Percentiles rank a stretch among this genome's conserved stretches.
These are phyloP conservation scores for Dendrobium huoshanense DNA, from an alignment of 106 monocot genomes.

Conservation along the genomic window DNA sequence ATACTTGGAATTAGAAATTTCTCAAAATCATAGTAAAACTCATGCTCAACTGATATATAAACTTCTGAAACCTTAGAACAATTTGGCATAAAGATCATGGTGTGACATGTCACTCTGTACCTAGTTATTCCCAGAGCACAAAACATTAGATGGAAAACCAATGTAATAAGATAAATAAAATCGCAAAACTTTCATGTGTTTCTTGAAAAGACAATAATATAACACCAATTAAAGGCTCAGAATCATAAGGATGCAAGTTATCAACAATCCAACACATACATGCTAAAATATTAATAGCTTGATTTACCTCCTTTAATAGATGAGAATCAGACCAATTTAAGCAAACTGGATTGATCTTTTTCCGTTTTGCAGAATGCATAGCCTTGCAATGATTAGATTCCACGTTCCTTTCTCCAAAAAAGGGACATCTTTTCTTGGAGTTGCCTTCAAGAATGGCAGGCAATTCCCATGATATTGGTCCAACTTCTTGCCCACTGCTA, in stretches of 20 bases:
- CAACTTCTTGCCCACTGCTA: slow-evolving; percentile 62
- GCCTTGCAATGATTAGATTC: slow-evolving; percentile 35
- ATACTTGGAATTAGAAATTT: neutral
- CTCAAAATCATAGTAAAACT: neutral
- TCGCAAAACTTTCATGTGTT: neutral
- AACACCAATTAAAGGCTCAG: neutral
- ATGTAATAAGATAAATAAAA: neutral
- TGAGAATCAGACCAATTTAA: slow-evolving; percentile 24
- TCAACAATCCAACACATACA: neutral
- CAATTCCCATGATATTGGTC: slow-evolving; percentile 63
- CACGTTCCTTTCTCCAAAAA: slow-evolving; percentile 14
- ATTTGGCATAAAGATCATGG: neutral
- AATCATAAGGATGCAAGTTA: neutral
- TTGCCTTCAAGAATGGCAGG: slow-evolving; percentile 15
- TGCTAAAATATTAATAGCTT: neutral
- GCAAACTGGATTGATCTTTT: slow-evolving; percentile 16
- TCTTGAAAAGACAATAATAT: neutral
- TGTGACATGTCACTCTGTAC: neutral
- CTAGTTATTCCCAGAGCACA: neutral
- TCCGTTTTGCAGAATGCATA: slow-evolving; percentile 7
- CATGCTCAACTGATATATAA: neutral
- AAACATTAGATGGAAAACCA: neutral
- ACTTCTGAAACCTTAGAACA: neutral
- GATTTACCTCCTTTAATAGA: slow-evolving; percentile 38
- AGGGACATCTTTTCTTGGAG: slow-evolving; percentile 18